phyloP scores from a whole-genome alignment of 495 filamentous ascomycete genomes.

The Wilcoxina mikolae region DNA sequence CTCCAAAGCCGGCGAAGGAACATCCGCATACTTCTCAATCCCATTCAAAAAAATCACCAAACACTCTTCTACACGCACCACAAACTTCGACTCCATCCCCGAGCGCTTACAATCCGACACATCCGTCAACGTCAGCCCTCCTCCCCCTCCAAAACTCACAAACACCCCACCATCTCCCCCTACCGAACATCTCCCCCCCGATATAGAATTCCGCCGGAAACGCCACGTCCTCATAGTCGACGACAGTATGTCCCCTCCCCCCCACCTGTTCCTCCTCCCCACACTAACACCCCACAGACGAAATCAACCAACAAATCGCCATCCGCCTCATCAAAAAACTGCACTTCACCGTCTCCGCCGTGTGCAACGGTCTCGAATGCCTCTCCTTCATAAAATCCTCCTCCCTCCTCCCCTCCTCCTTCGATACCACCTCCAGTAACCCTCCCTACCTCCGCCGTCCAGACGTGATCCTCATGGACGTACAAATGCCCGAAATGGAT shows the following conservation, averaged over 20 bases:
- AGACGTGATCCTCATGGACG: constrained; percentile 76
- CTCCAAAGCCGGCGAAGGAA: constrained; percentile 45
- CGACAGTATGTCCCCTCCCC: constrained; percentile 41
- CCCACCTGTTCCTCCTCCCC: neutral
- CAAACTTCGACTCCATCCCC: constrained; percentile 41
- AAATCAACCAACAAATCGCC: constrained; percentile 67
- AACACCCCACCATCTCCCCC: too few relatives aligned
- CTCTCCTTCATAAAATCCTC: constrained; percentile 45
- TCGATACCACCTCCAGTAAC: constrained; percentile 26
- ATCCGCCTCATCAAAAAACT: constrained; percentile 58
- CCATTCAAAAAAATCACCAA: constrained; percentile 44
- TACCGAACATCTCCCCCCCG: constrained; percentile 29
- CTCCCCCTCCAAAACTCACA: too few relatives aligned
- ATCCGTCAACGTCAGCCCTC: constrained; percentile 31
- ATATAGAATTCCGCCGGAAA: constrained; percentile 37
- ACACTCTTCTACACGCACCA: too few relatives aligned
- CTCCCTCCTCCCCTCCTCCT: constrained; percentile 6
- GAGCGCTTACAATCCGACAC: constrained; percentile 48
- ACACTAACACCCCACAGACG: constrained; percentile 7
- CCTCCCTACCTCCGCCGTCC: constrained; percentile 37
- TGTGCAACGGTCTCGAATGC: constrained; percentile 57
- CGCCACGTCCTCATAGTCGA: constrained; percentile 59
- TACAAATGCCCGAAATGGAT: constrained; percentile 72
- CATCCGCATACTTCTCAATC: constrained; percentile 51
- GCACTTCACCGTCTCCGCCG: constrained; percentile 40